Evolutionary conservation across 768 basidiomycete species (phyloP), one percentile per base, ranked within the genome.

Genomic region (Kockovaella imperatae): DNA sequence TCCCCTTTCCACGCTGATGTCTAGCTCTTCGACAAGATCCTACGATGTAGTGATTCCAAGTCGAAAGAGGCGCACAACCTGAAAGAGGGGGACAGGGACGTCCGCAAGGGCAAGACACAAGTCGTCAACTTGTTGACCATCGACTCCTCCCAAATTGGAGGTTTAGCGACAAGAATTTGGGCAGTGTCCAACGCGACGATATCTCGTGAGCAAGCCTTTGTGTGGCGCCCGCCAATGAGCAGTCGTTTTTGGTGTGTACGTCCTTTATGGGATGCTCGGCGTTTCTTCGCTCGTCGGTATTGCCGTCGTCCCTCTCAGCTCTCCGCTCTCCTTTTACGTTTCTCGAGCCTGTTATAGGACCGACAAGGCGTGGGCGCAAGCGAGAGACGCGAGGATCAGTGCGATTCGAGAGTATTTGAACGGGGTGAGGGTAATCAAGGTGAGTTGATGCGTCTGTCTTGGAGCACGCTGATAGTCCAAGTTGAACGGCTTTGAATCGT

Each of bases 381-480:
- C 54, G 0, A 31, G 58, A 14, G 67, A 69, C 48, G 62, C 62
- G 1, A 52, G 64, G 20, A 59, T 53, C 0, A 48, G 54, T 5
- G 67, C 64, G 3, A 53, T 66, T 42, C 62, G 64, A 25, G 67
- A 69, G 45, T 52, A 62, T 18, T 35, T 69, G 17, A 31, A 59
- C 13, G 54, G 64, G 13, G 54, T 62, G 52, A 69, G 67, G 39
- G 64, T 64, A 1, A 59, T 69, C 60, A 69, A 69, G 46, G 64
- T 66, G 21, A 13, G 62, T 55, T 11, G 21, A 38, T 10, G 36
- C 36, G 31, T 32, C 31, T n/a, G n/a, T n/a, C 31, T n/a, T n/a
- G 31, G 10, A 10, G 31, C 20, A 11, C 36, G 21, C 20, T 39
- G 10, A 39, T 11, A 20, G 36, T 0, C 20, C 0, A 31, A 57